Evolutionary conservation across 2,329 filamentous ascomycete species (phyloP), one percentile per base, ranked within the genome.

Genomic region (Pseudocercospora pini-densiflorae): DNA sequence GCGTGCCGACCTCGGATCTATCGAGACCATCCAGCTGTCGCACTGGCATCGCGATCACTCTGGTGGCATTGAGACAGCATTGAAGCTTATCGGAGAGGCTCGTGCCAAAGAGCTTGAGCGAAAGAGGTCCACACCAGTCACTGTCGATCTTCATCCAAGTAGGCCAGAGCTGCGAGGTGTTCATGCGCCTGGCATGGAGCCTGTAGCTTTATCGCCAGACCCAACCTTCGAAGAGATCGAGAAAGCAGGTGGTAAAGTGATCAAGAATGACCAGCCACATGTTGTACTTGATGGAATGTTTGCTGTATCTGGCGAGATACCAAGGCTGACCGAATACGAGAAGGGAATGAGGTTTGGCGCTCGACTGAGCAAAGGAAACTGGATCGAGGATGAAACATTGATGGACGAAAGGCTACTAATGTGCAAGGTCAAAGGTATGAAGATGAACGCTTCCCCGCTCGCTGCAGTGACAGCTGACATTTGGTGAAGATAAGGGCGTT

Each of bases 11-110:
- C 23, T 73, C 3, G 68, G 63, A 16, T 24, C 36, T 10, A 70
- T 74, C 24, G 72, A 75, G 62, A 62, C 29, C 7, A 68, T 75
- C n/a, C 71, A 73, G 40, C 63, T 75, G 4, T 67, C 61, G 53
- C 73, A 75, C 29, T 75, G 72, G 71, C 73, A 75, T 65, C 64
- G 73, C 14, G 72, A 74, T 63, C 72, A 75, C 58, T 74, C 71
- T 1, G 73, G 72, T 9, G 72, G 73, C 5, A 74, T 75, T 65
- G 63, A 72, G n/a, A 68, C 66, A 54, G 72, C 65, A 1, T 43
- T 75, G 19, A 49, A 55, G 9, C 73, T 73, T 70, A 69, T 74
- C n/a, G 59, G 69, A 33, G 68, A 68, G 10, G 69, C 69, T 24
- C 61, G 67, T 36, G 49, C 23, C 14, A 54, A 40, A 51, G 21